A percentile compares a stretch with the other conserved stretches of the same genome.
Conservation (phyloP, 352 stramenopile species). For the Peronospora belbahrii region DNA sequence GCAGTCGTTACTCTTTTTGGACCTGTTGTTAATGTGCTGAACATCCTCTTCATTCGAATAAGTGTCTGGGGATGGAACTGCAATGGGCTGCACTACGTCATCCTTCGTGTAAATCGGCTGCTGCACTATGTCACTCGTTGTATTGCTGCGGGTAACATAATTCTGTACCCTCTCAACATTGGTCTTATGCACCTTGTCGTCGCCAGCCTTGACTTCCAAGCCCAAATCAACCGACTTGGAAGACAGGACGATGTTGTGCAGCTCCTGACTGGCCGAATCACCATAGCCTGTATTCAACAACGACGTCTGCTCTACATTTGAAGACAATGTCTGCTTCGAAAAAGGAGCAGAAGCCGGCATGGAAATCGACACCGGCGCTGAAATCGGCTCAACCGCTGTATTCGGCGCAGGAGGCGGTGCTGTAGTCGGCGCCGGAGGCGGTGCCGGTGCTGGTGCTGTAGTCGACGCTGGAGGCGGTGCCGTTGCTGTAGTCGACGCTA, state of each 20-base stretch:
- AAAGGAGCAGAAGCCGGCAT: conserved; percentile 14
- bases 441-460: conserved; percentile 18
- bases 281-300: conserved; percentile 1
- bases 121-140: neutral
- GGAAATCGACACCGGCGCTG: conserved; percentile 28
- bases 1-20: neutral
- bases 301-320: conserved; percentile 7
- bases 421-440: neutral
- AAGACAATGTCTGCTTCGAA: conserved; percentile 6
- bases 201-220: conserved; percentile 10
- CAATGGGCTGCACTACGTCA: no score
- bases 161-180: conserved; percentile 11
- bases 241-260: neutral
- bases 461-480: neutral
- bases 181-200: conserved; percentile 15
- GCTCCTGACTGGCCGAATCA: conserved; percentile 8
- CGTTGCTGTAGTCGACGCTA: no score
- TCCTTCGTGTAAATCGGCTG: conserved; percentile 12
- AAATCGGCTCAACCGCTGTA: conserved; percentile 22
- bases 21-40: conserved; percentile 35
- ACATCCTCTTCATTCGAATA: conserved; percentile 21
- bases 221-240: conserved; percentile 9
- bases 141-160: no score
- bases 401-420: conserved; percentile 4
- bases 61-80: no score